These are phyloP conservation scores for Pisolithus marmoratus DNA, from an alignment of 768 basidiomycete genomes.

Conservation along the genomic window DNA sequence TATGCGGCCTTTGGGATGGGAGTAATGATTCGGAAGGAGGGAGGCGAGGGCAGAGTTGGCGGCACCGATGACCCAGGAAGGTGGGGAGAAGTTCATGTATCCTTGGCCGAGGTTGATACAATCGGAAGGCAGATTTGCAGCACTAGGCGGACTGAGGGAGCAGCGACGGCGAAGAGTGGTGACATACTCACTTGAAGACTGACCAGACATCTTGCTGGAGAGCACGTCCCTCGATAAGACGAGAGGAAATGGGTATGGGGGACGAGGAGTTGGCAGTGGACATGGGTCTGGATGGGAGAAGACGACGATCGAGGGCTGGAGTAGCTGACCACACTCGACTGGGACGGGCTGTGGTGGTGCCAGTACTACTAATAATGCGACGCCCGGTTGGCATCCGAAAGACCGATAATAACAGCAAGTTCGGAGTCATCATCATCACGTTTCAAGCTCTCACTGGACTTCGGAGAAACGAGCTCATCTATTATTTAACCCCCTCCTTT, in stretches of 20 bases:
- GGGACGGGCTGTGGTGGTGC: background rate
- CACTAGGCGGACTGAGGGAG: conserved; percentile 42
- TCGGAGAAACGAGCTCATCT: too few species aligned
- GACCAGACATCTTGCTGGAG: conserved; percentile 86
- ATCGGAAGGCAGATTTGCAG: conserved; percentile 80
- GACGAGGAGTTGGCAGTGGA: background rate
- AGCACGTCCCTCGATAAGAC: conserved; percentile 58
- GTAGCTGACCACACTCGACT: background rate
- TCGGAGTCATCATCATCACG: too few species aligned
- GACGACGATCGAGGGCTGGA: background rate
- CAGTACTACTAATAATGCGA: too few species aligned
- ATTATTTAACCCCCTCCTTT: too few species aligned
- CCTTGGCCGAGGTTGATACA: conserved; percentile 95
- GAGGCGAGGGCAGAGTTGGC: conserved; percentile 61
- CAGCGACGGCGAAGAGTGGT: background rate
- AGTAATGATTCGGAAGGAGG: conserved; percentile 77
- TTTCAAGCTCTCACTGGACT: too few species aligned
- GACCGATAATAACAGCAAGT: background rate
- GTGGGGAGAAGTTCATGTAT: conserved; percentile 91
- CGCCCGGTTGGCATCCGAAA: background rate
- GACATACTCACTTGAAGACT: conserved; percentile 66
- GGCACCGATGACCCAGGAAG: conserved; percentile 70
- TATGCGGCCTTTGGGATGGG: conserved; percentile 84
- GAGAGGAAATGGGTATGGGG: background rate
- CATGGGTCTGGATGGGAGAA: background rate